phyloP scores from a whole-genome alignment of 495 filamentous ascomycete genomes.

The Articulospora tetracladia region DNA sequence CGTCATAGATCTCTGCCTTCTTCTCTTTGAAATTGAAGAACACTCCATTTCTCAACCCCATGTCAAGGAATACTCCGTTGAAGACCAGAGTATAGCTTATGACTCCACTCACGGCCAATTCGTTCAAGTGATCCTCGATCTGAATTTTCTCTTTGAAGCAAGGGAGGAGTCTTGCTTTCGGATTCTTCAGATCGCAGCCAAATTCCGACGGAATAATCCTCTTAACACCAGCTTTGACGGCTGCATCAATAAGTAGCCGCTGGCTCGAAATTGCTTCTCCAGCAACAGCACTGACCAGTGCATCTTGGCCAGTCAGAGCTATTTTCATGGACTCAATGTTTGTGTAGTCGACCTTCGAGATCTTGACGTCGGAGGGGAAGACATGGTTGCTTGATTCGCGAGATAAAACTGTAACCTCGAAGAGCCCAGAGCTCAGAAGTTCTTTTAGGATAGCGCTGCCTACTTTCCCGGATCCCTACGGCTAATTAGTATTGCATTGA shows the following conservation, averaged over 20 bases:
- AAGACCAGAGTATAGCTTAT: slow-evolving; percentile 42
- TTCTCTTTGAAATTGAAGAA: slow-evolving; percentile 35
- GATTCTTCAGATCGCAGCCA: slow-evolving; percentile 41
- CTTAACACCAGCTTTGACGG: slow-evolving; percentile 51
- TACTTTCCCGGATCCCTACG: slow-evolving; percentile 41
- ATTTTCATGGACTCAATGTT: slow-evolving; percentile 41
- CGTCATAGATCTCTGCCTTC: slow-evolving; percentile 37
- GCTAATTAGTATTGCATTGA: not conserved
- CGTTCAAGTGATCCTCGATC: slow-evolving; percentile 35
- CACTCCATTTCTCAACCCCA: slow-evolving; percentile 33
- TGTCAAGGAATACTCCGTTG: slow-evolving; percentile 45
- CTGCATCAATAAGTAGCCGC: slow-evolving; percentile 54
- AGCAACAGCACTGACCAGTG: slow-evolving; percentile 49
- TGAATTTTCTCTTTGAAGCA: slow-evolving; percentile 42
- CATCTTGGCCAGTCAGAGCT: slow-evolving; percentile 53
- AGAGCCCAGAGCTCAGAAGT: slow-evolving; percentile 44
- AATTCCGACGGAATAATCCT: slow-evolving; percentile 64
- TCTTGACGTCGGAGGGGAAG: slow-evolving; percentile 31
- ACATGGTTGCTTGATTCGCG: slow-evolving; percentile 38
- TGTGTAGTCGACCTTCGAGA: slow-evolving; percentile 48
- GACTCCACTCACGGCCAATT: slow-evolving; percentile 31
- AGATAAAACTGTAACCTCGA: slow-evolving; percentile 55
- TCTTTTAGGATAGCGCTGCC: slow-evolving; percentile 51
- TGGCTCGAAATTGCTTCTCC: slow-evolving; percentile 36
- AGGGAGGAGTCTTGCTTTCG: slow-evolving; percentile 30